Conservation (phyloP, 148 eudicot species). For the Cornus kousa region DNA sequence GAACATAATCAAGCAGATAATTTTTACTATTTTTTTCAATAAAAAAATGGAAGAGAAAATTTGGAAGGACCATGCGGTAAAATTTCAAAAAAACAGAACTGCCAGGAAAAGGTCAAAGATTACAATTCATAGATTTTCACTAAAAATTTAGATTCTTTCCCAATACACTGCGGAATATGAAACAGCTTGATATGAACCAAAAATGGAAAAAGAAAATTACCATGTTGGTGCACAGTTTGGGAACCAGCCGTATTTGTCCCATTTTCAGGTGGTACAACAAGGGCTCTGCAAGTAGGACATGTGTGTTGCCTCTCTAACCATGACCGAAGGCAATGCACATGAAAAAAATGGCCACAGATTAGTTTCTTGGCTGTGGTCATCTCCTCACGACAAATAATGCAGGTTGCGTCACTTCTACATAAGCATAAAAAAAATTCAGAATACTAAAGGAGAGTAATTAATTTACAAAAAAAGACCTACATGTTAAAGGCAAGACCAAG, state of each 20-base stretch:
- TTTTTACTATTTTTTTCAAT: not conserved
- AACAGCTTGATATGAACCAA: slow-evolving; percentile 1
- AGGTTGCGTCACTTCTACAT: slow-evolving; percentile 89
- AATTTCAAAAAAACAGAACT: not conserved
- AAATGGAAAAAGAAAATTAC: slow-evolving; percentile 24
- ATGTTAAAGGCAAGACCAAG: not conserved
- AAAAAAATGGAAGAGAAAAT: not conserved
- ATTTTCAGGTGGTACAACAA: slow-evolving; percentile 79
- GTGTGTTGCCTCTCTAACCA: slow-evolving; percentile 98
- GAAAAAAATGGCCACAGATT: slow-evolving; percentile 92
- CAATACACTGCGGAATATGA: not conserved
- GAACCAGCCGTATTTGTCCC: slow-evolving; percentile 52
- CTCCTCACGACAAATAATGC: slow-evolving; percentile 99
- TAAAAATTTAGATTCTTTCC: not conserved
- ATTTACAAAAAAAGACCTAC: not conserved
- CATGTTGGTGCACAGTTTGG: slow-evolving; percentile 56
- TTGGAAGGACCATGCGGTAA: not conserved
- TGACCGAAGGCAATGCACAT: slow-evolving; percentile 95
- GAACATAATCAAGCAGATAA: not conserved
- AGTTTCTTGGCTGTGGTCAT: slow-evolving; percentile 94
- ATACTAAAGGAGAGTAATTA: slow-evolving; percentile 2
- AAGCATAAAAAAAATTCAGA: slow-evolving; percentile 19
- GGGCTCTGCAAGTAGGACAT: slow-evolving; percentile 99
- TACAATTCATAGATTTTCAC: slow-evolving; percentile 1
- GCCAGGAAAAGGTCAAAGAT: not conserved